Evolutionary conservation across 1,139 yeast genomes (phyloP).

Genomic region (Geotrichum carabidarum): DNA sequence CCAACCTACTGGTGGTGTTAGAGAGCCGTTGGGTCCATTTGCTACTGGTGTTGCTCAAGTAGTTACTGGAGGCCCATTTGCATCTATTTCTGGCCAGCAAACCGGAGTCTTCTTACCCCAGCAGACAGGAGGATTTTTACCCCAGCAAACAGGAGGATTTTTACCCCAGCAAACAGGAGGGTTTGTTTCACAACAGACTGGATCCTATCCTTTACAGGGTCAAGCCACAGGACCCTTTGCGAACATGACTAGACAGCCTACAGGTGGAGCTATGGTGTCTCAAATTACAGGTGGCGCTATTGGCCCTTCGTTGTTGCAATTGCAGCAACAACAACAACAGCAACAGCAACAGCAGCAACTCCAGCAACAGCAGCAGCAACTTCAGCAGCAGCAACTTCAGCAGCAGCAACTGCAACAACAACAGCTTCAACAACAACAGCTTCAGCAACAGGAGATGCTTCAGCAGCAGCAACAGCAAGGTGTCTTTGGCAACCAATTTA

Average conservation of each 20-base stretch:
- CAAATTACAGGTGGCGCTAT: conserved; percentile 17
- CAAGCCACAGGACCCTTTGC: conserved; percentile 15
- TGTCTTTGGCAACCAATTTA: background rate
- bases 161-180: conserved; percentile 3
- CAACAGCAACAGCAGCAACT: conserved; percentile 16
- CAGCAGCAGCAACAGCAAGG: conserved; percentile 1
- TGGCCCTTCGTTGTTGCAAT: conserved; percentile 1
- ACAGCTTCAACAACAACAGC: background rate
- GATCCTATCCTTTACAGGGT: background rate
- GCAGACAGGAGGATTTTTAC: conserved; percentile 5
- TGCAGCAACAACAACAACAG: conserved; percentile 17
- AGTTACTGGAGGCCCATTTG: conserved; percentile 19
- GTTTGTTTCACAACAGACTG: conserved; percentile 8
- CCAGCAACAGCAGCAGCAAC: conserved; percentile 2
- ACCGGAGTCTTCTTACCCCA: conserved; percentile 14
- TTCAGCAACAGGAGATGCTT: background rate
- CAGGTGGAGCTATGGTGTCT: conserved; percentile 9
- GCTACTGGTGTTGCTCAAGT: conserved; percentile 37
- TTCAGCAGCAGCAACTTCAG: background rate
- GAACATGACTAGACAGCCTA: background rate
- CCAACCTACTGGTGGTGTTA: conserved; percentile 35
- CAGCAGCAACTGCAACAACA: background rate
- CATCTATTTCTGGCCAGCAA: conserved; percentile 7
- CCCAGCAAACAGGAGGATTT: conserved; percentile 14
- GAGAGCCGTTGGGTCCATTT: conserved; percentile 36